phyloP scores from a whole-genome alignment of 2,329 filamentous ascomycete genomes.

The Epicoccum nigrum region DNA sequence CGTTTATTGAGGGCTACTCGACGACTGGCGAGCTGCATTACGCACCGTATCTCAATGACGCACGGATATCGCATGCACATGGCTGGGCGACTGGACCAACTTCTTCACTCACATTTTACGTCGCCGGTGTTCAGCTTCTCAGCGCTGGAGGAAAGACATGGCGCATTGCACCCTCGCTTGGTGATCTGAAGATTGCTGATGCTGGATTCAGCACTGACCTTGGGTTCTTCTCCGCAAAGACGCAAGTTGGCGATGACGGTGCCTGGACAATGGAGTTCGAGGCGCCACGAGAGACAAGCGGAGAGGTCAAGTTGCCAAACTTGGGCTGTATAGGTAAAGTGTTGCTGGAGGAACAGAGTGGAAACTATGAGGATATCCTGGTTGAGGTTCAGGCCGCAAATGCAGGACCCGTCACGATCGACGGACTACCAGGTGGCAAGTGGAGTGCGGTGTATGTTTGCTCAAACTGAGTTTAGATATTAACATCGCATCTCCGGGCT shows the following conservation, averaged over 20 bases:
- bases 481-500: no score
- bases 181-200: conserved; percentile 44
- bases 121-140: conserved; percentile 51
- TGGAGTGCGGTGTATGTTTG: conserved; percentile 24
- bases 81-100: conserved; percentile 60
- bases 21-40: conserved; percentile 56
- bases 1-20: conserved; percentile 60
- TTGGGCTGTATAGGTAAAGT: conserved; percentile 28
- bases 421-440: conserved; percentile 28
- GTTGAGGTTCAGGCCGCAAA: conserved; percentile 23
- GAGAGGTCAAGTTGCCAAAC: conserved; percentile 35
- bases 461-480: background rate
- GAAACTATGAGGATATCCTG: conserved; percentile 23
- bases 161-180: conserved; percentile 46
- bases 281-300: conserved; percentile 38
- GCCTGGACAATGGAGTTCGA: conserved; percentile 36
- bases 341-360: conserved; percentile 24
- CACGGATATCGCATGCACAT: conserved; percentile 57
- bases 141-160: conserved; percentile 47
- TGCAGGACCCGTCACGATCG: conserved; percentile 17
- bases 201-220: conserved; percentile 48
- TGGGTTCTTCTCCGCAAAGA: conserved; percentile 47
- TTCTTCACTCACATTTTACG: conserved; percentile 50
- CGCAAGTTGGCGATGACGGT: conserved; percentile 21
- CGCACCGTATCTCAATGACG: conserved; percentile 56